Conservation (phyloP, 2,329 filamentous ascomycete genomes). For the Penicillium sp. region DNA sequence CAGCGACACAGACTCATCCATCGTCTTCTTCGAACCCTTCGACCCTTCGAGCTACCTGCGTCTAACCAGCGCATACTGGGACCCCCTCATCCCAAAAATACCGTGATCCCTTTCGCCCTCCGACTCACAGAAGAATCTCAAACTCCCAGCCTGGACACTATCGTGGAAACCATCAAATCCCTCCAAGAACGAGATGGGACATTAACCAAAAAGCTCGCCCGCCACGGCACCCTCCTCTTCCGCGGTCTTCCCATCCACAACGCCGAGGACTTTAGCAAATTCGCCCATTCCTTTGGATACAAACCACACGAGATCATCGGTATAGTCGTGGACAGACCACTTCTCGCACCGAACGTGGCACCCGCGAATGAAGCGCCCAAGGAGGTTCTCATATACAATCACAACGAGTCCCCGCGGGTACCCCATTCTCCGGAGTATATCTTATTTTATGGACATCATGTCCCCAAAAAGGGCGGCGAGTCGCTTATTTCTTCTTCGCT, state of each 20-base stretch:
- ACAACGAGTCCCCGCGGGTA: conserved; percentile 60
- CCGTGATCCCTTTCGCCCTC: conserved; percentile 50
- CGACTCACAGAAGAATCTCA: conserved; percentile 34
- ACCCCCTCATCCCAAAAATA: conserved; percentile 46
- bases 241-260: conserved; percentile 53
- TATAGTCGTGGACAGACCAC: conserved; percentile 55
- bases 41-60: conserved; percentile 47
- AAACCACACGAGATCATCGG: conserved; percentile 59
- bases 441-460: conserved; percentile 56
- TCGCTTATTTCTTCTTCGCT: conserved; percentile 57
- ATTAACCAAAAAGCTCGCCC: conserved; percentile 51
- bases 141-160: conserved; percentile 40
- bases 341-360: conserved; percentile 53
- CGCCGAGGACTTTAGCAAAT: conserved; percentile 56
- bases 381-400: conserved; percentile 57
- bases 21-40: conserved; percentile 47
- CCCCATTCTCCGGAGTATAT: conserved; percentile 60
- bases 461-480: conserved; percentile 47
- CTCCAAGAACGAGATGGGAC: conserved; percentile 41
- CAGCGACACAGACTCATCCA: conserved; percentile 22
- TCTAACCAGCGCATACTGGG: conserved; percentile 52
- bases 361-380: conserved; percentile 58
- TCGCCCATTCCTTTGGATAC: conserved; percentile 58
- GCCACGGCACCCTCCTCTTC: conserved; percentile 57
- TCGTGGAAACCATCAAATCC: conserved; percentile 46